These are phyloP conservation scores for Cystobasidium pallidum DNA, from an alignment of 1,284 basidiomycete species.

Conservation along the genomic window DNA sequence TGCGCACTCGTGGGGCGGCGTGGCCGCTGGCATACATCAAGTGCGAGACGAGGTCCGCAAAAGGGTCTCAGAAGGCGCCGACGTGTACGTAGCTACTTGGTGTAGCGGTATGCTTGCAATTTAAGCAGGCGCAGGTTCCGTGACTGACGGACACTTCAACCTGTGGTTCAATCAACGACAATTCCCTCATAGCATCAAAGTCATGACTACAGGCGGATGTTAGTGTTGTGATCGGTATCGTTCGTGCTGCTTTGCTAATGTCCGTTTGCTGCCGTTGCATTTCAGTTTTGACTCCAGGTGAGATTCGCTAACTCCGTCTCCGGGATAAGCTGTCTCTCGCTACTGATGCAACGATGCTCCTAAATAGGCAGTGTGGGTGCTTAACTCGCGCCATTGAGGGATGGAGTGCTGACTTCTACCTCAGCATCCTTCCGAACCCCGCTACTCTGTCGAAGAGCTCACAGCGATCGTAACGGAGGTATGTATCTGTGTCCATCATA, in stretches of 20 bases:
- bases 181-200: conserved; percentile 14
- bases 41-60: conserved; percentile 15
- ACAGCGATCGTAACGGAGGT: conserved; percentile 18
- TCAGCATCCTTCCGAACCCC: conserved; percentile 28
- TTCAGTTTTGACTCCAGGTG: conserved; percentile 16
- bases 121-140: no score
- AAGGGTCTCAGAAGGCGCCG: conserved; percentile 11
- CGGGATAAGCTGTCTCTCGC: no score
- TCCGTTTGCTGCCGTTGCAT: neutral
- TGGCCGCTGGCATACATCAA: conserved; percentile 14
- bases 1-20: conserved; percentile 21
- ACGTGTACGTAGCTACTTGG: conserved; percentile 12
- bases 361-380: conserved; percentile 13
- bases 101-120: no score
- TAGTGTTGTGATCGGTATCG: neutral
- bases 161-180: no score
- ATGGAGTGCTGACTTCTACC: neutral
- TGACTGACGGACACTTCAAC: no score
- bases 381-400: neutral
- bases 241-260: neutral
- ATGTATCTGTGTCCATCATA: neutral
- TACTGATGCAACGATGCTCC: neutral
- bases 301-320: neutral
- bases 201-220: conserved; percentile 32
- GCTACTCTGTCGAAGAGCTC: conserved; percentile 30